Evolutionary conservation across 148 eudicot genomes (phyloP), one percentile per base, ranked within the genome.

Genomic region (Gaultheria prostrata): DNA sequence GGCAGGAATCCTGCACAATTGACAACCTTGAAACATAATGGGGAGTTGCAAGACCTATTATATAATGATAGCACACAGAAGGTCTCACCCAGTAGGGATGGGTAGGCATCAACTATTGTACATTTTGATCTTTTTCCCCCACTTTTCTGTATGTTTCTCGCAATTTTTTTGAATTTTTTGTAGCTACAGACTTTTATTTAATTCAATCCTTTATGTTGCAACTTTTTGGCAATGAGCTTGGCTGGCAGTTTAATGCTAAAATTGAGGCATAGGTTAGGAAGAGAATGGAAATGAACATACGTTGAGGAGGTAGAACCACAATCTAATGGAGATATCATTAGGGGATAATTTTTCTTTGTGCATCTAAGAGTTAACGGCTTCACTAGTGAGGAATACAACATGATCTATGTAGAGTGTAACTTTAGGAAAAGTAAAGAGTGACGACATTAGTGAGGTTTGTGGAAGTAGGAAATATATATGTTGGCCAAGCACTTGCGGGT

Each of bases 1-100:
- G 91, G 87, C 24, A 85, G 83, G 70, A 74, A 88, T 77, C 71
- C 46, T 85, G 75, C 57, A 57, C 89, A 86, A 82, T 75, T 82
- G 76, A 86, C 85, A 78, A 80, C 84, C 26, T 75, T 86, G 50
- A 39, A 59, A 30, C 77, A 13, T 48, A 86, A 81, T 46, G 87
- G 77, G 87, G 86, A 83, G 87, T 89, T 81, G 86, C 87, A 82
- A 39, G 80, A 84, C 43, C 30, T 70, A 73, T 61, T 80, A 39
- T 43, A 77, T 67, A 84, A 76, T 79, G 71, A 84, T 46, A 81
- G 78, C 74, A 35, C 48, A 61, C 84, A 11, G 53, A 82, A 78
- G 86, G 65, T 84, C 59, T 51, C 75, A 45, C 82, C 85, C 39
- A 53, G 80, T n/a, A 45, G 59, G 48, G 71, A 80, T 53, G 89